Evolutionary conservation across 768 basidiomycete species (phyloP).

Genomic region (Dictyophora rubrovolvata): DNA sequence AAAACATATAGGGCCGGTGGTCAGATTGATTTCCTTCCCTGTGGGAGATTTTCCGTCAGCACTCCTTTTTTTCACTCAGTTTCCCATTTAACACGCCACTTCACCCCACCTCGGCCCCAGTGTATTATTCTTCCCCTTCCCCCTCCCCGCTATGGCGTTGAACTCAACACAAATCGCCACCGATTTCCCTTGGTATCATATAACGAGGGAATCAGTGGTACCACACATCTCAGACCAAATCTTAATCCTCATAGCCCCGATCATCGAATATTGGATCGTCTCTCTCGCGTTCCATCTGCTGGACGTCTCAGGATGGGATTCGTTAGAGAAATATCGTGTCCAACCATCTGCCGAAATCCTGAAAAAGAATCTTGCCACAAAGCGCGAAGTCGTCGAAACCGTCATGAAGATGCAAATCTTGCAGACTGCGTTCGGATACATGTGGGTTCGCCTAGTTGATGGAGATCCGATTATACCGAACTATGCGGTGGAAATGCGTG

Average conservation of each 20-base stretch:
- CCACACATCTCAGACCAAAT: not conserved
- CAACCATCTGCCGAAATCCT: conserved; percentile 3
- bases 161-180: not conserved
- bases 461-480: not conserved
- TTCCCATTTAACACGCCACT: not conserved
- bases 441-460: not conserved
- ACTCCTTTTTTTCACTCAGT: no score
- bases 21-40: no score
- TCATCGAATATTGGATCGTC: conserved; percentile 1
- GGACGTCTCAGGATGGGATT: conserved; percentile 6
- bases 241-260: not conserved
- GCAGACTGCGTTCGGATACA: not conserved
- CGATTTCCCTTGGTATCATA: conserved; percentile 5
- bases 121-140: not conserved
- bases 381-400: conserved; percentile 1
- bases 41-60: no score
- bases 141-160: not conserved
- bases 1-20: no score
- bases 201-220: not conserved
- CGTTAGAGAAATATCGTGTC: conserved; percentile 2
- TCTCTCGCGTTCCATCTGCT: not conserved
- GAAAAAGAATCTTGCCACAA: conserved; percentile 3
- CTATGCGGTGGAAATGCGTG: not conserved
- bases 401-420: conserved; percentile 8
- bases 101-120: not conserved